These are phyloP conservation scores for Suillus americanus DNA, from an alignment of 768 basidiomycete genomes.

Conservation along the genomic window DNA sequence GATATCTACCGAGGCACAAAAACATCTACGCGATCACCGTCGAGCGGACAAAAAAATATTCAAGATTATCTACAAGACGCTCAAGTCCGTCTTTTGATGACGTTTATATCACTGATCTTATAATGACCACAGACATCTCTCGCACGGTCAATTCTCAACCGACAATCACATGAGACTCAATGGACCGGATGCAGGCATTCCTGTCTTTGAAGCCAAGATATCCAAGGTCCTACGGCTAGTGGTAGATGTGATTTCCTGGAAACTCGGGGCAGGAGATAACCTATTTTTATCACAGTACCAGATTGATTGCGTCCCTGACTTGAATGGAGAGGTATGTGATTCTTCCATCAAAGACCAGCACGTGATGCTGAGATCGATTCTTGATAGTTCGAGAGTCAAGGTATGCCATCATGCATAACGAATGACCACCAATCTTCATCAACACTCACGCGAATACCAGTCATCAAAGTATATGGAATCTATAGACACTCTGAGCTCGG, in stretches of 20 bases:
- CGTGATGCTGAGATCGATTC: not conserved
- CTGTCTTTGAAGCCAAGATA: slow-evolving; percentile 71
- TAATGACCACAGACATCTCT: slow-evolving; percentile 52
- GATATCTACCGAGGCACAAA: slow-evolving; percentile 50
- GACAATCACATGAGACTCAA: slow-evolving; percentile 66
- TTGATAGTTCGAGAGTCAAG: slow-evolving; percentile 40
- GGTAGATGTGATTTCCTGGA: slow-evolving; percentile 30
- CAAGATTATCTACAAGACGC: slow-evolving; percentile 62
- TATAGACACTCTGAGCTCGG: slow-evolving; percentile 48
- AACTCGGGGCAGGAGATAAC: not conserved
- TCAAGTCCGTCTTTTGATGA: slow-evolving; percentile 44
- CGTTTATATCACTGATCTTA: not conserved
- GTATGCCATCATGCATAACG: slow-evolving; percentile 17
- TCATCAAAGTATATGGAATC: slow-evolving; percentile 49
- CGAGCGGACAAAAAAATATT: slow-evolving; percentile 47
- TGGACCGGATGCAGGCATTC: slow-evolving; percentile 42
- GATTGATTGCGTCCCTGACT: slow-evolving; percentile 44
- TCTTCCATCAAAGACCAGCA: not conserved
- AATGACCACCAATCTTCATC: not conserved
- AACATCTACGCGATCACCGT: slow-evolving; percentile 46
- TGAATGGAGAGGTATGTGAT: slow-evolving; percentile 29
- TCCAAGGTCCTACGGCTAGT: slow-evolving; percentile 50
- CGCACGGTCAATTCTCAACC: slow-evolving; percentile 64
- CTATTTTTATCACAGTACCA: slow-evolving; percentile 39
- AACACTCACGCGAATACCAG: slow-evolving; percentile 23